Conservation (phyloP, 2,329 filamentous ascomycete species). For the Chalara sp. region DNA sequence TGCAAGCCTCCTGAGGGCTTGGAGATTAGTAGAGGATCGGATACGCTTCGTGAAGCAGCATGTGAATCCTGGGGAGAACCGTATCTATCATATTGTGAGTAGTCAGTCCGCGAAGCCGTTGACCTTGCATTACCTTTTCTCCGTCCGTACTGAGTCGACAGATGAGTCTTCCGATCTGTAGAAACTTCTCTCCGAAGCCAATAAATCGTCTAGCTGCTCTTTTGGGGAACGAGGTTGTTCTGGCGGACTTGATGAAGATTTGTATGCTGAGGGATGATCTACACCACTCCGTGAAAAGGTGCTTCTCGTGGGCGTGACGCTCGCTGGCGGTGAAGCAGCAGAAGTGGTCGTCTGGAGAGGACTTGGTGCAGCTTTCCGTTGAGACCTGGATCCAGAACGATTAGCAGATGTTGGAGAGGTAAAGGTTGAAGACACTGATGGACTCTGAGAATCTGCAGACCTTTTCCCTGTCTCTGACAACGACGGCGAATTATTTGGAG, state of each 20-base stretch:
- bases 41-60: constrained; percentile 26
- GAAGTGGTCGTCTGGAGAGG: constrained; percentile 27
- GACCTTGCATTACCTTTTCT: background rate
- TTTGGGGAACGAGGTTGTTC: constrained; percentile 25
- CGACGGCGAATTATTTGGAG: constrained; percentile 18
- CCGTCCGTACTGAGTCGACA: constrained; percentile 13
- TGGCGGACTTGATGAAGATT: constrained; percentile 8
- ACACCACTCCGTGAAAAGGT: constrained; percentile 18
- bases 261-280: constrained; percentile 13
- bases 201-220: constrained; percentile 28
- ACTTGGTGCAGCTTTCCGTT: constrained; percentile 27
- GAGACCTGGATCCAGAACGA: constrained; percentile 18
- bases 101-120: no score
- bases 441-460: constrained; percentile 12
- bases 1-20: constrained; percentile 9
- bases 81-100: no score
- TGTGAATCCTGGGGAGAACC: constrained; percentile 16
- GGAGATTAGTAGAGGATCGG: constrained; percentile 23
- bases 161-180: constrained; percentile 22
- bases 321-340: constrained; percentile 20
- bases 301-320: constrained; percentile 25
- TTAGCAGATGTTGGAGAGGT: constrained; percentile 12
- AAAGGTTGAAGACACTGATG: no score
- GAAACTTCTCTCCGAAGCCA: constrained; percentile 28
- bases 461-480: constrained; percentile 19